These are phyloP conservation scores for Biscutella auriculata DNA, from an alignment of 441 rosid species.

Conservation along the genomic window DNA sequence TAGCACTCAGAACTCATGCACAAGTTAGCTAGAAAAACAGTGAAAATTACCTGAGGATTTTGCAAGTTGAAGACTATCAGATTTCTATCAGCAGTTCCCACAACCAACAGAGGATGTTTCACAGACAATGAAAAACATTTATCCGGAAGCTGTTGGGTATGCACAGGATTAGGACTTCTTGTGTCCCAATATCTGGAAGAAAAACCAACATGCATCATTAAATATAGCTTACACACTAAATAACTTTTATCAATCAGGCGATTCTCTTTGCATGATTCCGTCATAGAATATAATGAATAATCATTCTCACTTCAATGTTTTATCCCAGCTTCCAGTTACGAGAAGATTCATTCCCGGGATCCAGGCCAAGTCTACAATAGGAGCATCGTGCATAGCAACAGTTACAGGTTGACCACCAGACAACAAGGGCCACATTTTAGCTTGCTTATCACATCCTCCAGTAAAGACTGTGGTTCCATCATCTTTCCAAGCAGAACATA, in stretches of 20 bases:
- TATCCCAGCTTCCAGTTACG: conserved; percentile 92
- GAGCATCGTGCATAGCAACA: conserved; percentile 92
- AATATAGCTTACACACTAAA: background rate
- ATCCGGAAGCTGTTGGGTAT: conserved; percentile 90
- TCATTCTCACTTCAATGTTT: conserved; percentile 56
- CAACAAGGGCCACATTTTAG: conserved; percentile 85
- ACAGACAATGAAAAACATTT: conserved; percentile 76
- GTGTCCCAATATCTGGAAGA: conserved; percentile 76
- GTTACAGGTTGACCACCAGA: conserved; percentile 80
- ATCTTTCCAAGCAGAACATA: conserved; percentile 95
- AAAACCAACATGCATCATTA: background rate
- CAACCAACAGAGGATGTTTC: conserved; percentile 87
- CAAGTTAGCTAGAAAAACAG: background rate
- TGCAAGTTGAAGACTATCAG: conserved; percentile 69
- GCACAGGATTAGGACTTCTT: conserved; percentile 77
- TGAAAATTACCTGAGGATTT: conserved; percentile 66
- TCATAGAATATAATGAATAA: background rate
- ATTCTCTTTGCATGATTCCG: background rate
- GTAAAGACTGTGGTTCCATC: conserved; percentile 89
- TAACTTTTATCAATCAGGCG: background rate
- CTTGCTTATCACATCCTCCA: conserved; percentile 97
- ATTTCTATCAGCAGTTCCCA: conserved; percentile 92
- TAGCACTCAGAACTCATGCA: background rate
- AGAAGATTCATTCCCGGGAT: conserved; percentile 85
- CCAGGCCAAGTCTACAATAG: conserved; percentile 79